phyloP scores from a whole-genome alignment of 768 basidiomycete genomes.

The Pisolithus orientalis region DNA sequence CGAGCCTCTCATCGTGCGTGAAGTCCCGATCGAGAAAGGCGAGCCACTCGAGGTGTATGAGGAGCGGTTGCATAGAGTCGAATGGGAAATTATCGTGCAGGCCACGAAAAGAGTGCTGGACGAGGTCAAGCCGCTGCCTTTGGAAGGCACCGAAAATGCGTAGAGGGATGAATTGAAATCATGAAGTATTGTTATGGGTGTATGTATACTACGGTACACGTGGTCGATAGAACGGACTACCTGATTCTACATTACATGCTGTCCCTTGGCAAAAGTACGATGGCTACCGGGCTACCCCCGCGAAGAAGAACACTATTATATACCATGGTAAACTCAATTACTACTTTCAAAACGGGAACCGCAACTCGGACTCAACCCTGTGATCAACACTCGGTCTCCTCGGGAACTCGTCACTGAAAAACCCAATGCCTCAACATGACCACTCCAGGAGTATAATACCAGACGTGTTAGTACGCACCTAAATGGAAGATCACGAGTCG shows the following conservation, averaged over 20 bases:
- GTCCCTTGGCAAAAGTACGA: no score
- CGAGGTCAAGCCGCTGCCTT: conserved; percentile 31
- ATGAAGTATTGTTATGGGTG: not conserved
- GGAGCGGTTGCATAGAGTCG: conserved; percentile 68
- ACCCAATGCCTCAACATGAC: not conserved
- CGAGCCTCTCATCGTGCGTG: conserved; percentile 74
- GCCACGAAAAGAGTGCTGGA: conserved; percentile 70
- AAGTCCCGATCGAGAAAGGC: conserved; percentile 66
- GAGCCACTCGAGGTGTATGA: conserved; percentile 74
- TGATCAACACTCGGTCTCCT: not conserved
- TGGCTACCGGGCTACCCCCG: no score
- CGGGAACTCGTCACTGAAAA: not conserved
- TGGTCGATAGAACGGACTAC: no score
- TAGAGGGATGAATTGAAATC: not conserved
- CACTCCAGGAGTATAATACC: not conserved
- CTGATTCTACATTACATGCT: no score
- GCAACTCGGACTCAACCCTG: not conserved
- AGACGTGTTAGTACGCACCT: not conserved
- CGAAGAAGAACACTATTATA: not conserved
- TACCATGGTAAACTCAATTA: not conserved
- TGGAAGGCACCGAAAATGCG: not conserved
- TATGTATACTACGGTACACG: not conserved
- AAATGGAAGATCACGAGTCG: not conserved
- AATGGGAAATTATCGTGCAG: conserved; percentile 90
- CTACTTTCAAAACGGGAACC: not conserved